These are phyloP conservation scores for Sechiopsis laciniata DNA, from an alignment of 306 rosid genomes.

Conservation along the genomic window DNA sequence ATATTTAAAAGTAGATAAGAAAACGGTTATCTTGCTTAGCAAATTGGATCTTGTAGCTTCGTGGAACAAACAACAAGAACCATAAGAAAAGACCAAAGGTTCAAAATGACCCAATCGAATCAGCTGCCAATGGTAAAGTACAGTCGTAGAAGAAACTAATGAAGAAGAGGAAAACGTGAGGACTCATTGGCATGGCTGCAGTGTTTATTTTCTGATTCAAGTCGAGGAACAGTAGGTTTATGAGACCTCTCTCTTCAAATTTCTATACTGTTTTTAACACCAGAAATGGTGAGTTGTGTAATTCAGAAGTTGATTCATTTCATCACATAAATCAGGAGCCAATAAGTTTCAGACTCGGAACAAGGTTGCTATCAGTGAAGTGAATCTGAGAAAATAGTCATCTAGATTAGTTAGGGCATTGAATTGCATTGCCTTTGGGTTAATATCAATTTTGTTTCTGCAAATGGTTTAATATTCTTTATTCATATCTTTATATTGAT, in stretches of 20 bases:
- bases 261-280: not conserved
- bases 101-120: constrained; percentile 23
- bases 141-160: constrained; percentile 19
- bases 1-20: no score
- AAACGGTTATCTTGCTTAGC: constrained; percentile 10
- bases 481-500: not conserved
- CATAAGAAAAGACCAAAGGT: constrained; percentile 35
- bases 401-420: not conserved
- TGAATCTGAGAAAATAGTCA: not conserved
- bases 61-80: constrained; percentile 24
- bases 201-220: no score
- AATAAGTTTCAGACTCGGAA: no score
- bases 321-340: constrained; percentile 1
- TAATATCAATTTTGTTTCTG: constrained; percentile 1
- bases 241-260: not conserved
- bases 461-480: not conserved
- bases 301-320: not conserved
- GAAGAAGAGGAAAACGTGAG: constrained; percentile 18
- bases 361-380: not conserved
- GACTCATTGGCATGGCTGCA: not conserved
- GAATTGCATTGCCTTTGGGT: not conserved
- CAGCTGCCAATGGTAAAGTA: constrained; percentile 22
- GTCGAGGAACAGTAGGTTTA: not conserved
- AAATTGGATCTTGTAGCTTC: constrained; percentile 34
- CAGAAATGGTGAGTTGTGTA: not conserved